Conservation (phyloP, 305 asterid genomes). For the Euphrasia arctica region DNA sequence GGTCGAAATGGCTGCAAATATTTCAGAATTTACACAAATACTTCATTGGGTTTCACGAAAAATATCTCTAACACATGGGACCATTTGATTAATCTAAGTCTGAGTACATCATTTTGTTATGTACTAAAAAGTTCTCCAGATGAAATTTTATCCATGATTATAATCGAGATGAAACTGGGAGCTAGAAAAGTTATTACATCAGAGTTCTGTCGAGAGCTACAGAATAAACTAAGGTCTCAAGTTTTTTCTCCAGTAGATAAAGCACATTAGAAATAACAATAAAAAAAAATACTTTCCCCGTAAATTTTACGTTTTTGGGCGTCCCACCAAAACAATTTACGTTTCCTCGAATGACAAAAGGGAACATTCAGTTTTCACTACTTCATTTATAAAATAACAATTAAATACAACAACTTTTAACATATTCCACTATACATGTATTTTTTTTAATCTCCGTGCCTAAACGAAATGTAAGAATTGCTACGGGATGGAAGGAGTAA, state of each 20-base stretch:
- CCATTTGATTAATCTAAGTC: slow-evolving; percentile 14
- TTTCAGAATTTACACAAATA: not conserved
- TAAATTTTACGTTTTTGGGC: too few relatives aligned
- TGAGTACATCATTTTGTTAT: not conserved
- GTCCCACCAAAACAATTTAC: too few relatives aligned
- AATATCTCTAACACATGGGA: not conserved
- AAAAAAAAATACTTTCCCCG: too few relatives aligned
- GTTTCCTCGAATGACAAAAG: too few relatives aligned
- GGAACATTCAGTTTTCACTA: too few relatives aligned
- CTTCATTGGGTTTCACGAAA: not conserved
- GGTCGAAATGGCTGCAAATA: not conserved
- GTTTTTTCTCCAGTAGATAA: not conserved
- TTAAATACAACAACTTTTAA: too few relatives aligned
- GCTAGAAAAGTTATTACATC: not conserved
- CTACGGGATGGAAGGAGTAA: too few relatives aligned
- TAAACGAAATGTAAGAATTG: not conserved
- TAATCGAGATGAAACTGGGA: slow-evolving; percentile 4
- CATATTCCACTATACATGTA: too few relatives aligned
- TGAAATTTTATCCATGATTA: not conserved
- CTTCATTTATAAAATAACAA: too few relatives aligned
- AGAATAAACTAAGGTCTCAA: not conserved
- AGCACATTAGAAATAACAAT: too few relatives aligned
- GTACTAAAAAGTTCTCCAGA: not conserved
- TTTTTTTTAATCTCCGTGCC: too few relatives aligned
- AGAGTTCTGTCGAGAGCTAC: not conserved